Evolutionary conservation across 352 stramenopile genomes (phyloP).

Genomic region (Globisporangium splendens): DNA sequence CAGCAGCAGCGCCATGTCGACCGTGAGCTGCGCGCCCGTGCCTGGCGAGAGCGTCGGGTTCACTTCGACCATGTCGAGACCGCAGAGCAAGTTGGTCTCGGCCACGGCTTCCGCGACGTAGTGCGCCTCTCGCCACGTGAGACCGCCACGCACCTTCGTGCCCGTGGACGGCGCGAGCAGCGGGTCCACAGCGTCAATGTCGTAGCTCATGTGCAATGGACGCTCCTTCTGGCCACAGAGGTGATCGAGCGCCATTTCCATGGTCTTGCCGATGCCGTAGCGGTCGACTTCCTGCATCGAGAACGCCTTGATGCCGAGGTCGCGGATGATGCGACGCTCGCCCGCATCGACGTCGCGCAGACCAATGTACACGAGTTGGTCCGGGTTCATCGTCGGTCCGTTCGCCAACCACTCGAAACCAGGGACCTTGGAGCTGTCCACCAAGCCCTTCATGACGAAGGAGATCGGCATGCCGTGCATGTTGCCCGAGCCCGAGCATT

Average conservation of each 20-base stretch:
- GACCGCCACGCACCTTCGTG: slow-evolving; percentile 92
- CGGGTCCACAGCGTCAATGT: slow-evolving; percentile 98
- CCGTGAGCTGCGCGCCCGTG: slow-evolving; percentile 85
- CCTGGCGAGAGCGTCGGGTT: slow-evolving; percentile 90
- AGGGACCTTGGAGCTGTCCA: slow-evolving; percentile 87
- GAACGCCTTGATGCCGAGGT: slow-evolving; percentile 94
- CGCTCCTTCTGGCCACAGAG: slow-evolving; percentile 83
- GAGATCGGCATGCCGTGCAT: slow-evolving; percentile 98
- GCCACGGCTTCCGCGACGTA: slow-evolving; percentile 93
- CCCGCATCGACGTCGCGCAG: slow-evolving; percentile 92
- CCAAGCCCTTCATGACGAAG: slow-evolving; percentile 91
- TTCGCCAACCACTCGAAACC: slow-evolving; percentile 93
- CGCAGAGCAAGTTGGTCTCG: slow-evolving; percentile 85
- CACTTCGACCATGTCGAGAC: slow-evolving; percentile 96
- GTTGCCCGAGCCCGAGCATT: slow-evolving; percentile 90
- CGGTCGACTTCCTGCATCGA: slow-evolving; percentile 97
- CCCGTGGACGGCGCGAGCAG: slow-evolving; percentile 93
- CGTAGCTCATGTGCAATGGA: slow-evolving; percentile 96
- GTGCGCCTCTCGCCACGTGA: slow-evolving; percentile 96
- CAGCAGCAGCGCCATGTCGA: slow-evolving; percentile 92
- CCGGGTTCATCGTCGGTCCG: slow-evolving; percentile 63
- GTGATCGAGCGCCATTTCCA: slow-evolving; percentile 96
- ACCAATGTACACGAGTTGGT: slow-evolving; percentile 95
- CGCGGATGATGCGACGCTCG: slow-evolving; percentile 89
- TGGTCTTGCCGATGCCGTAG: slow-evolving; percentile 94